A percentile compares a stretch with the other conserved stretches of the same genome.
phyloP scores from a whole-genome alignment of 176 grass and related monocot genomes.

The Eleusine coracana region DNA sequence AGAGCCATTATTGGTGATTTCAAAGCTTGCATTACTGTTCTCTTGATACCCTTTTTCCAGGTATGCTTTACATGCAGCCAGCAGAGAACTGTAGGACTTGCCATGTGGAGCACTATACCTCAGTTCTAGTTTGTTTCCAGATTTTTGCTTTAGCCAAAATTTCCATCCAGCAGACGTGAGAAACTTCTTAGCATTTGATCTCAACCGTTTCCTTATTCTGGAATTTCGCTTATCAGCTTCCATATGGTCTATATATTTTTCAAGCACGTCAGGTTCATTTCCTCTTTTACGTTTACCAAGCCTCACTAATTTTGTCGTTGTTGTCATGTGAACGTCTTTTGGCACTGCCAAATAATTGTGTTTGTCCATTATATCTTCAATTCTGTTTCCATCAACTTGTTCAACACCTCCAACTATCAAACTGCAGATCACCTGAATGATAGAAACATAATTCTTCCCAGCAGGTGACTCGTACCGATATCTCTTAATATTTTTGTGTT shows the following conservation, averaged over 20 bases:
- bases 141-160: constrained; percentile 22
- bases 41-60: constrained; percentile 32
- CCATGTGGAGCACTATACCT: constrained; percentile 50
- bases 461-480: constrained; percentile 59
- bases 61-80: constrained; percentile 62
- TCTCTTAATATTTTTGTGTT: constrained; percentile 25
- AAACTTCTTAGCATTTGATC: constrained; percentile 58
- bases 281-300: constrained; percentile 39
- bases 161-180: constrained; percentile 64
- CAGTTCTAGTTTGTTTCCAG: constrained; percentile 36
- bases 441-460: constrained; percentile 54
- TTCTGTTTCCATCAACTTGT: constrained; percentile 17
- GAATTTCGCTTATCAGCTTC: constrained; percentile 40
- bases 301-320: background rate
- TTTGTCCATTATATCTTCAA: background rate
- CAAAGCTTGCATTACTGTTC: constrained; percentile 24
- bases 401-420: constrained; percentile 37
- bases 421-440: constrained; percentile 39
- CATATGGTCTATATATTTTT: constrained; percentile 49
- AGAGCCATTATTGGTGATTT: constrained; percentile 10
- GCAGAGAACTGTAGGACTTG: constrained; percentile 59
- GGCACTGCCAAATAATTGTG: constrained; percentile 7
- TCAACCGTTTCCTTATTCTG: constrained; percentile 41
- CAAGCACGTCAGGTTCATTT: constrained; percentile 43
- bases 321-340: constrained; percentile 20